Percentiles rank a stretch among this genome's conserved stretches.
phyloP scores from a whole-genome alignment of 2,329 filamentous ascomycete species.

The Trichoderma citrinoviride region DNA sequence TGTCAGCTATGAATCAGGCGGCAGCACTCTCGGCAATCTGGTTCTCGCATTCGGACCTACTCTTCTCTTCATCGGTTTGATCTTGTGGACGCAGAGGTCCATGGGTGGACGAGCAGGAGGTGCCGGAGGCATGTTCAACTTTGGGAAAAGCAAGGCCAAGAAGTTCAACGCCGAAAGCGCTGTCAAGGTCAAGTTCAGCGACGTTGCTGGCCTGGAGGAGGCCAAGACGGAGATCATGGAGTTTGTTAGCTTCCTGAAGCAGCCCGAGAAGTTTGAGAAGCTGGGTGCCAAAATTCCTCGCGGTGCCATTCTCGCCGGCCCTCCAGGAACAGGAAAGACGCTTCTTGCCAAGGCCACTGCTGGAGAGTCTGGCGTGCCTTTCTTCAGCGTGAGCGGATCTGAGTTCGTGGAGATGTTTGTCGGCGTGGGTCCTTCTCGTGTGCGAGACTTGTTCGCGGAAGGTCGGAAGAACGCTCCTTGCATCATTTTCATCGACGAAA shows the following conservation, averaged over 20 bases:
- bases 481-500: conserved; percentile 99
- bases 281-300: conserved; percentile 97
- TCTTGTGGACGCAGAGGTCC: conserved; percentile 76
- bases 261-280: conserved; percentile 87
- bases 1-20: conserved; percentile 79
- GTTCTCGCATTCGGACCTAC: conserved; percentile 81
- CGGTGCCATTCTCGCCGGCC: conserved; percentile 94
- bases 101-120: conserved; percentile 62
- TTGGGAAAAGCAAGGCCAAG: conserved; percentile 93
- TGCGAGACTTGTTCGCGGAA: conserved; percentile 90
- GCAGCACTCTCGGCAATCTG: conserved; percentile 70
- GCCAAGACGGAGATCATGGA: conserved; percentile 99
- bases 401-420: conserved; percentile 99
- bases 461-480: conserved; percentile 95
- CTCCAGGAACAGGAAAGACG: conserved; percentile 97
- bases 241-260: conserved; percentile 95
- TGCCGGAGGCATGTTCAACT: conserved; percentile 80
- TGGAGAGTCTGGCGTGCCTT: conserved; percentile 93
- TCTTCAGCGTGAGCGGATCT: conserved; percentile 97
- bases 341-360: conserved; percentile 95
- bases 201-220: conserved; percentile 97
- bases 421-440: conserved; percentile 92
- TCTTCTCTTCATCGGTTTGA: conserved; percentile 76
- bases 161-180: conserved; percentile 97
- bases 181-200: conserved; percentile 93